Evolutionary conservation across 441 rosid genomes (phyloP).

Genomic region (Adansonia gregorii): DNA sequence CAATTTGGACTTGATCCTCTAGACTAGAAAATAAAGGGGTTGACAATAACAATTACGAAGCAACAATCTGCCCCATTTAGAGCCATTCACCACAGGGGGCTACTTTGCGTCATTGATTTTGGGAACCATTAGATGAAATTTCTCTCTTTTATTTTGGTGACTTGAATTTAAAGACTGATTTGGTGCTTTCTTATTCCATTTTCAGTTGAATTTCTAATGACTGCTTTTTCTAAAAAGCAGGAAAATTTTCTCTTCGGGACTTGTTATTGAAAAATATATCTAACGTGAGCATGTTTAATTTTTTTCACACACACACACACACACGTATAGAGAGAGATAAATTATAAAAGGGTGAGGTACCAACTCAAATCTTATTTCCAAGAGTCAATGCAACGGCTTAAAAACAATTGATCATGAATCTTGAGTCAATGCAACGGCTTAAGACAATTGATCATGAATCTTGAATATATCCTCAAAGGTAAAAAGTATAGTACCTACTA

Average conservation of each 20-base stretch:
- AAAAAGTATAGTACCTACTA: background rate
- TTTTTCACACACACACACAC: background rate
- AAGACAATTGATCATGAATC: background rate
- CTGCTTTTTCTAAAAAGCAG: conserved; percentile 41
- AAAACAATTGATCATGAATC: no score
- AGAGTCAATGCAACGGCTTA: no score
- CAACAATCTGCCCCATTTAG: background rate
- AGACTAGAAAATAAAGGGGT: background rate
- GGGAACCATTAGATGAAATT: background rate
- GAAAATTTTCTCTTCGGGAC: conserved; percentile 55
- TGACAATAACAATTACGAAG: background rate
- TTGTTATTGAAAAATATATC: conserved; percentile 44
- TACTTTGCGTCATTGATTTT: background rate
- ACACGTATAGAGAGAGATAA: no score
- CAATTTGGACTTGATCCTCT: background rate
- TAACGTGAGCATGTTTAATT: background rate
- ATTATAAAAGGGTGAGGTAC: no score
- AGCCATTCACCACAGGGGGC: background rate
- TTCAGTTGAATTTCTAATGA: background rate
- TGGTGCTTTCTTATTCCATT: background rate
- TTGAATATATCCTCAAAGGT: background rate
- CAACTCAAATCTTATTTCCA: no score
- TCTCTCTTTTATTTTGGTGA: background rate
- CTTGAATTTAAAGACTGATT: background rate
- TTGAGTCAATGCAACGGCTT: background rate